Evolutionary conservation across 257 asterid genomes (phyloP), one percentile per base, ranked within the genome.

Genomic region (Fraxinus pennsylvanica): DNA sequence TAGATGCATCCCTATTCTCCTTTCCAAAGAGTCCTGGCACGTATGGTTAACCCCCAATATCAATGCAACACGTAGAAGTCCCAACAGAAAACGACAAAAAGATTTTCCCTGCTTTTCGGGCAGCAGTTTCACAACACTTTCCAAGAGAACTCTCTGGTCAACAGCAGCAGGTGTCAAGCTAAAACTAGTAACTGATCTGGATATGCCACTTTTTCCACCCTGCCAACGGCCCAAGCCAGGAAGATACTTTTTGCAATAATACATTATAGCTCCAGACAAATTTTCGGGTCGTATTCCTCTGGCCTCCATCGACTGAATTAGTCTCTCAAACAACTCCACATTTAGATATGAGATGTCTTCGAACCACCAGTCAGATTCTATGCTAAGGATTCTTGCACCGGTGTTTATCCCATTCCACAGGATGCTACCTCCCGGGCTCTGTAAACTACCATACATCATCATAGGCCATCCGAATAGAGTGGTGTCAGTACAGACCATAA

Each of bases 381-480:
- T 68, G 52, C 92, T 87, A 43, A 90, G 94, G 82, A 96, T 89
- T 82, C 74, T 96, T 63, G 99, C 99, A 50, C 99, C 98, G 0
- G 98, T 96, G 78, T 90, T 84, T 82, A 96, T 96, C 57, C 99
- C 99, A 38, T 96, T 96, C 99, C 99, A 96, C 21, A 96, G 82
- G 50, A 96, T 93, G 88, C 98, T 96, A 74, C 99, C 99, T 30
- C 97, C 97, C 9, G 99, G 99, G 89, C 98, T 96, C 72, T 96
- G 99, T 71, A 89, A 83, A 81, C 96, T 89, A 38, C 98, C 99
- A 57, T 96, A 93, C 98, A 96, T 91, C 94, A 81, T 82, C 99
- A 96, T 91, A 22, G 99, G 99, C 99, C 99, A 96, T 29, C 99
- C 99, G 72, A 96, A 96, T 69, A 93, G 85, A 78, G 92, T 86